A percentile compares a stretch with the other conserved stretches of the same genome.
phyloP scores from a whole-genome alignment of 768 basidiomycete genomes.

The Hebeloma cylindrosporum region DNA sequence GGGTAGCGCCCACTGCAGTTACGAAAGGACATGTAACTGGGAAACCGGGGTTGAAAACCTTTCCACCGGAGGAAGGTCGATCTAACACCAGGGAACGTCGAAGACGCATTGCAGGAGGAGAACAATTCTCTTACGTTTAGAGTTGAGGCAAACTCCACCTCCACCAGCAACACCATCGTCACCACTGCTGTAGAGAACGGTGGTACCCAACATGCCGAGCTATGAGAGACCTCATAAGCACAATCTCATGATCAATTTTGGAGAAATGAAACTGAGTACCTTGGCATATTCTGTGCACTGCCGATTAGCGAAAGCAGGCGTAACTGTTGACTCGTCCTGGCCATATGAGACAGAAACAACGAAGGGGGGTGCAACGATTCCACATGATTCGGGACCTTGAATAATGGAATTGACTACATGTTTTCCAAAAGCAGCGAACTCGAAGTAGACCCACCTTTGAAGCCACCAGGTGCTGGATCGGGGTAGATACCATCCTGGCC shows the following conservation, averaged over 20 bases:
- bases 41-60: slow-evolving; percentile 27
- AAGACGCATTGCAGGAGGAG: neutral
- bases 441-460: slow-evolving; percentile 10
- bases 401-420: neutral
- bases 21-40: slow-evolving; percentile 47
- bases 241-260: neutral
- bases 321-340: slow-evolving; percentile 33
- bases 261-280: slow-evolving; percentile 2
- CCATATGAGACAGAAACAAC: slow-evolving; percentile 37
- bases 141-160: slow-evolving; percentile 36
- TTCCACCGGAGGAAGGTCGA: slow-evolving; percentile 18
- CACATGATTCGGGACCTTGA: slow-evolving; percentile 37
- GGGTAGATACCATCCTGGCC: slow-evolving; percentile 23
- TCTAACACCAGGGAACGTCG: slow-evolving; percentile 12
- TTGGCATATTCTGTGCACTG: slow-evolving; percentile 40
- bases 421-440: neutral
- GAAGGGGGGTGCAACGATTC: slow-evolving; percentile 34
- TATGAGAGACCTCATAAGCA: slow-evolving; percentile 19
- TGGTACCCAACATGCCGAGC: slow-evolving; percentile 38
- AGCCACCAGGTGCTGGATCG: slow-evolving; percentile 26
- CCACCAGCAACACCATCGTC: slow-evolving; percentile 39
- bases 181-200: slow-evolving; percentile 37
- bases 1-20: slow-evolving; percentile 53
- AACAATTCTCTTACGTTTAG: slow-evolving; percentile 34
- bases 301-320: slow-evolving; percentile 30